These are phyloP conservation scores for Corymbia citriodora DNA, from an alignment of 441 rosid species.

Conservation along the genomic window DNA sequence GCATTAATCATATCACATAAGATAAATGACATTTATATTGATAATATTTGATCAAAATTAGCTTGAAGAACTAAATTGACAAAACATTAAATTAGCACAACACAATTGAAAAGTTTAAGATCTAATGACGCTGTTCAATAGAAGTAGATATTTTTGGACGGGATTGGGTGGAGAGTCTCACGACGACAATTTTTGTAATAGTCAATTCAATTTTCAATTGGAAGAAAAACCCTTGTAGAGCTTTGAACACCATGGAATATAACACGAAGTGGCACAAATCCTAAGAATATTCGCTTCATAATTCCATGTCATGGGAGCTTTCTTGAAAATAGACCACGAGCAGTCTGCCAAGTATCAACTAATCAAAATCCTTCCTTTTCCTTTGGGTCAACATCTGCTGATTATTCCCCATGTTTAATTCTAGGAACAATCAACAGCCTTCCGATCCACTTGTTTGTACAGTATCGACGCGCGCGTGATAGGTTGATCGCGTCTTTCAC, in stretches of 20 bases:
- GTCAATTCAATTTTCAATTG: neutral
- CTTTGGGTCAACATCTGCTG: neutral
- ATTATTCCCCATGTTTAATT: neutral
- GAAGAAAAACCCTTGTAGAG: neutral
- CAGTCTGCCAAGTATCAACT: neutral
- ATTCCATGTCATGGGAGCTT: neutral
- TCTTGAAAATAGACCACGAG: too few relatives aligned
- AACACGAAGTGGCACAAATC: neutral
- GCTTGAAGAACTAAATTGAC: neutral
- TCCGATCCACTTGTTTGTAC: neutral
- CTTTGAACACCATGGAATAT: neutral
- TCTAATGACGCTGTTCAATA: too few relatives aligned
- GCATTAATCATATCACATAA: too few relatives aligned
- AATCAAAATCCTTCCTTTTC: neutral
- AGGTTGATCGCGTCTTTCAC: neutral
- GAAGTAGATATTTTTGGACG: neutral
- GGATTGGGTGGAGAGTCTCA: neutral
- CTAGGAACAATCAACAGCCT: neutral
- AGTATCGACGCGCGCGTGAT: neutral
- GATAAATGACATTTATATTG: too few relatives aligned
- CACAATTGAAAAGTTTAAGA: neutral
- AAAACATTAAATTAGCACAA: neutral
- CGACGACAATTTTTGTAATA: neutral
- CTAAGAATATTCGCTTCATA: neutral
- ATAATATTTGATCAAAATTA: accelerated